These are phyloP conservation scores for Alternaria gaisen DNA, from an alignment of 2,329 filamentous ascomycete species.

Conservation along the genomic window DNA sequence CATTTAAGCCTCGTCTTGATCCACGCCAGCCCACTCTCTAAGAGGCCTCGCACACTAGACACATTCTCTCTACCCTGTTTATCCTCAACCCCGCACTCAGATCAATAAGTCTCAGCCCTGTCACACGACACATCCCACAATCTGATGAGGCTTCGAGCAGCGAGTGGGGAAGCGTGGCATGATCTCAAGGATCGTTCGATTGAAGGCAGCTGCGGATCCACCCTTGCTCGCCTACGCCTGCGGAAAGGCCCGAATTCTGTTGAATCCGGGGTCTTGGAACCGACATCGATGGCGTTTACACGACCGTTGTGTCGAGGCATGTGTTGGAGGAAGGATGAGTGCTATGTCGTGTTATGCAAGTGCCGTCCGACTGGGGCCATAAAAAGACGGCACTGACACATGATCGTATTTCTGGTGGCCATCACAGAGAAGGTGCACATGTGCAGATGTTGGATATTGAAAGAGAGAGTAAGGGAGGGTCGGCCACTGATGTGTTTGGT, in stretches of 20 bases:
- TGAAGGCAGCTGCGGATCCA: neutral
- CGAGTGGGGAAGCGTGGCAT: neutral
- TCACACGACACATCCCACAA: constrained; percentile 17
- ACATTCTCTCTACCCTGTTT: too few relatives aligned
- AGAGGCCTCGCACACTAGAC: too few relatives aligned
- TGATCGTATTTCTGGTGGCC: neutral
- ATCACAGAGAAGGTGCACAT: neutral
- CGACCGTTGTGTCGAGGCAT: neutral
- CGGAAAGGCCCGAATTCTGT: neutral
- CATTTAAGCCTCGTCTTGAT: neutral
- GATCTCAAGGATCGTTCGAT: neutral
- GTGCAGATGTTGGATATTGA: constrained; percentile 11
- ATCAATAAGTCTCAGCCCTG: constrained; percentile 28
- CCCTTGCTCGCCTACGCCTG: neutral
- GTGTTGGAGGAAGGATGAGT: neutral
- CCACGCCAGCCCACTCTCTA: neutral
- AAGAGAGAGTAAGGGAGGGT: constrained; percentile 14
- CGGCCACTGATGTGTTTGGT: constrained; percentile 11
- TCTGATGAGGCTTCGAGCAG: neutral
- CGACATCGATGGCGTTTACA: constrained; percentile 4
- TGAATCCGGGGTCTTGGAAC: constrained; percentile 3
- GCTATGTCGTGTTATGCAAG: constrained; percentile 1
- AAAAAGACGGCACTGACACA: neutral
- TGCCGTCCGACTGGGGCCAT: neutral
- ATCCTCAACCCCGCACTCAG: neutral